Evolutionary conservation across 2,329 filamentous ascomycete species (phyloP).

Genomic region (Fusarium sacchari): DNA sequence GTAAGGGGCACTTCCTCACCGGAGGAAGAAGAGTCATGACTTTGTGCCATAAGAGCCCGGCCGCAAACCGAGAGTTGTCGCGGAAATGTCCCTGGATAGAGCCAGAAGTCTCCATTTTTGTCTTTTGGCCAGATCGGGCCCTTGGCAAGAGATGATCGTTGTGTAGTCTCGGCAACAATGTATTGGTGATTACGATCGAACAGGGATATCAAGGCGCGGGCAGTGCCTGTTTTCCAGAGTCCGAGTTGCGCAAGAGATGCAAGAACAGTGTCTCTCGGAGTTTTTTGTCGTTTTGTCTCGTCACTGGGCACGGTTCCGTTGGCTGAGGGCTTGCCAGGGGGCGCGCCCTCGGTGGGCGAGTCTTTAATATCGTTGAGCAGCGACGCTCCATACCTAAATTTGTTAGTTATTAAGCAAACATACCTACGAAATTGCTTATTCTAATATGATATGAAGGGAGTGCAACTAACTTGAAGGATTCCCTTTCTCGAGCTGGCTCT

Average conservation of each 20-base stretch:
- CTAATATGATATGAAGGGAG: background rate
- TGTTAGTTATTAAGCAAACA: background rate
- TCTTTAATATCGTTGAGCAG: slow-evolving; percentile 17
- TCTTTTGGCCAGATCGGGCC: slow-evolving; percentile 9
- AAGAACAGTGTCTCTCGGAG: slow-evolving; percentile 49
- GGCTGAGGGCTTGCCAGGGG: background rate
- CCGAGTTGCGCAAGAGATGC: slow-evolving; percentile 62
- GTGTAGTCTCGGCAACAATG: slow-evolving; percentile 60
- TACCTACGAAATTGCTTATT: background rate
- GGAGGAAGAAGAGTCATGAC: background rate
- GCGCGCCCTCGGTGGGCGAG: slow-evolving; percentile 10
- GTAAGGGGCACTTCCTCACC: slow-evolving; percentile 45
- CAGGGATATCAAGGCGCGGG: slow-evolving; percentile 59
- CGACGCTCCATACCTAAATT: slow-evolving; percentile 21
- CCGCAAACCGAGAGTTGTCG: slow-evolving; percentile 44
- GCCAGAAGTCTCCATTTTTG: slow-evolving; percentile 29
- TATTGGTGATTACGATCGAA: slow-evolving; percentile 60
- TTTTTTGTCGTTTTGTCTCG: background rate
- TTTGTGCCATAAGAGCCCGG: slow-evolving; percentile 34
- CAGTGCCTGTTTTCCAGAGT: slow-evolving; percentile 53
- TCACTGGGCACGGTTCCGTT: background rate
- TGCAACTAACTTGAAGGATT: slow-evolving; percentile 29
- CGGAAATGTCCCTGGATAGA: slow-evolving; percentile 44
- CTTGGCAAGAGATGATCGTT: slow-evolving; percentile 50
- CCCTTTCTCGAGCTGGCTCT: slow-evolving; percentile 24